Evolutionary conservation across 1,139 yeast species (phyloP).

Genomic region (Saccharomyces pastorianus): DNA sequence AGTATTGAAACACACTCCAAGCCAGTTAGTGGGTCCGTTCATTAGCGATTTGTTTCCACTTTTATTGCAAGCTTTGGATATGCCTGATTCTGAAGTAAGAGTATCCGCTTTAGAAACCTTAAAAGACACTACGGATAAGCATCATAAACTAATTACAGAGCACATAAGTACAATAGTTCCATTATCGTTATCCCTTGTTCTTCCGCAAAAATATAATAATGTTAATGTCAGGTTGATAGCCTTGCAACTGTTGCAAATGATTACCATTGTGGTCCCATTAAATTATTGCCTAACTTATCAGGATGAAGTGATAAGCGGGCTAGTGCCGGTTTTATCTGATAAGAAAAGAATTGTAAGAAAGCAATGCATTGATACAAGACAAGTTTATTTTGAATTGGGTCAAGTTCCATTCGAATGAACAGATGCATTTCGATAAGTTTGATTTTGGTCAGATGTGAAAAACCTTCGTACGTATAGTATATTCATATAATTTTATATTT

Average conservation of each 20-base stretch:
- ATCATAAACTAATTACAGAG: constrained; percentile 42
- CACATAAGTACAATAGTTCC: constrained; percentile 55
- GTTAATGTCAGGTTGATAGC: constrained; percentile 49
- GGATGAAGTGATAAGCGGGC: constrained; percentile 40
- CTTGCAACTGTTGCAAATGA: constrained; percentile 46
- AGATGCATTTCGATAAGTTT: not conserved
- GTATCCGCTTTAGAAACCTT: constrained; percentile 52
- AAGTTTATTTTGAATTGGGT: constrained; percentile 52
- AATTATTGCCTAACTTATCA: constrained; percentile 47
- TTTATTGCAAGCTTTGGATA: constrained; percentile 54
- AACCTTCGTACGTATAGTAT: not conserved
- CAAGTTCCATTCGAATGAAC: constrained; percentile 26
- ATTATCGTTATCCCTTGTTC: constrained; percentile 39
- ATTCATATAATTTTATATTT: not conserved
- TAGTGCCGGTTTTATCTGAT: constrained; percentile 60
- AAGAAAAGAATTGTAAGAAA: constrained; percentile 65
- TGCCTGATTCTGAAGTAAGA: constrained; percentile 44
- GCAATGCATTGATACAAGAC: constrained; percentile 72
- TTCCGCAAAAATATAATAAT: constrained; percentile 26
- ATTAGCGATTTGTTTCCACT: constrained; percentile 60
- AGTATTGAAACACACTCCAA: constrained; percentile 57
- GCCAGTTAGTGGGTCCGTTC: constrained; percentile 53
- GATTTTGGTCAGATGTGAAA: not conserved
- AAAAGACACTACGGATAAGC: constrained; percentile 46
- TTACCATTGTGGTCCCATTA: constrained; percentile 37